phyloP scores from a whole-genome alignment of 768 basidiomycete genomes.

The Podaxis carcinomalis region DNA sequence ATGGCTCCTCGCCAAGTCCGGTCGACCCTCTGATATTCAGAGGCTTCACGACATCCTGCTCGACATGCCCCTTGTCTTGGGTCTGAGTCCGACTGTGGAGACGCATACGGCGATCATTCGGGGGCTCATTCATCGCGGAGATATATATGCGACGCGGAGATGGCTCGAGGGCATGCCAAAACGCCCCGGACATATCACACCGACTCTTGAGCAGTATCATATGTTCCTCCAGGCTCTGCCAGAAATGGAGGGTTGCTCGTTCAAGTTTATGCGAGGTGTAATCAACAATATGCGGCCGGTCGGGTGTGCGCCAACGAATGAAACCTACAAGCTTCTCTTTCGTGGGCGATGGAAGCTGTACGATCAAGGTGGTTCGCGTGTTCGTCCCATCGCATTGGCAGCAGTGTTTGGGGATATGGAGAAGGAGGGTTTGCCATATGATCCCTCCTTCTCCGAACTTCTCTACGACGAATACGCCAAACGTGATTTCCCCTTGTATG shows the following conservation, averaged over 20 bases:
- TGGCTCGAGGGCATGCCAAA: conserved; percentile 54
- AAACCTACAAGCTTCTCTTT: conserved; percentile 48
- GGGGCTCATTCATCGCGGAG: conserved; percentile 41
- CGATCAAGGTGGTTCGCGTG: conserved; percentile 21
- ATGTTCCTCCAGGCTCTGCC: conserved; percentile 40
- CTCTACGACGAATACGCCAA: conserved; percentile 42
- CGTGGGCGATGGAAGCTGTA: conserved; percentile 33
- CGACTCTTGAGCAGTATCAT: conserved; percentile 53
- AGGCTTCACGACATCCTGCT: conserved; percentile 49
- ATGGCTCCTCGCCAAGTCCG: conserved; percentile 45
- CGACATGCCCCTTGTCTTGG: conserved; percentile 45
- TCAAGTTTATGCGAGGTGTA: conserved; percentile 26
- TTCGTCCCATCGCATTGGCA: conserved; percentile 30
- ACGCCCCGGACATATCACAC: conserved; percentile 40
- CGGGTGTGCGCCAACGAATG: conserved; percentile 34
- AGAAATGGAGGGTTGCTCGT: conserved; percentile 19
- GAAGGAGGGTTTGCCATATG: conserved; percentile 36
- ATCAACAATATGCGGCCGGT: conserved; percentile 11
- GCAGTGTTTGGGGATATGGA: conserved; percentile 45
- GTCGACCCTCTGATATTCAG: conserved; percentile 46
- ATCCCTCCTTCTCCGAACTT: conserved; percentile 34
- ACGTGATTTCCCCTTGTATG: conserved; percentile 30
- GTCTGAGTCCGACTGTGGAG: conserved; percentile 38
- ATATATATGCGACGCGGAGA: conserved; percentile 36
- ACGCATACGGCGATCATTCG: conserved; percentile 47